These are phyloP conservation scores for Boletus edulis DNA, from an alignment of 768 basidiomycete species.

Conservation along the genomic window DNA sequence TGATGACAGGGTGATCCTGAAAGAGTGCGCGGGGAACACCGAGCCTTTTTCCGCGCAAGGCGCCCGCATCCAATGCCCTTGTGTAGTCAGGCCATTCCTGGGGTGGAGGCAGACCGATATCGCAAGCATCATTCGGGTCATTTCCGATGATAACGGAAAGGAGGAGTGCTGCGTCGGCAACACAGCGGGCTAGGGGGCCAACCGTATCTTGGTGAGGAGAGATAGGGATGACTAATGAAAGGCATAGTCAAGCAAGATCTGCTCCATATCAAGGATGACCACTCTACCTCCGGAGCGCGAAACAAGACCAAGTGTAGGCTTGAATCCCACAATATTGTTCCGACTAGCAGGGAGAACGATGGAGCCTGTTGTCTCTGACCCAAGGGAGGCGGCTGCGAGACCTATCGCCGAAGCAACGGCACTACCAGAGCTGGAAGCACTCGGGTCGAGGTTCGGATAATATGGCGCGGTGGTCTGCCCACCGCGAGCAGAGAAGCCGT, in stretches of 20 bases:
- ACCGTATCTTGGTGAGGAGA: constrained; percentile 40
- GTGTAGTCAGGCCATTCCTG: constrained; percentile 52
- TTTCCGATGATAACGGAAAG: constrained; percentile 41
- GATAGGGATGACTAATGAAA: constrained; percentile 43
- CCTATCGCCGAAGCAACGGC: constrained; percentile 45
- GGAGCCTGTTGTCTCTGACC: constrained; percentile 49
- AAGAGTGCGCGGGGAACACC: constrained; percentile 42
- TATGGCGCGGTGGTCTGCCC: constrained; percentile 44
- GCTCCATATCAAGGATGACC: neutral
- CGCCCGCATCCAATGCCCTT: constrained; percentile 44
- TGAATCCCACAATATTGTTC: constrained; percentile 45
- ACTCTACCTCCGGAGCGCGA: constrained; percentile 37
- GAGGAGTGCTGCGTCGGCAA: constrained; percentile 39
- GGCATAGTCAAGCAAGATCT: neutral
- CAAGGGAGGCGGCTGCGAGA: constrained; percentile 42
- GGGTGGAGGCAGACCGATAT: constrained; percentile 44
- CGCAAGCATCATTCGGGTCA: constrained; percentile 39
- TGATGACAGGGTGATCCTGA: constrained; percentile 20
- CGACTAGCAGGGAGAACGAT: constrained; percentile 42
- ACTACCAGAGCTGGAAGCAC: constrained; percentile 43
- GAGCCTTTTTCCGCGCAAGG: constrained; percentile 44
- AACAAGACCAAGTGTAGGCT: constrained; percentile 42
- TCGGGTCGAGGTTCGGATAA: constrained; percentile 40
- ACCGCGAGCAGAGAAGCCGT: constrained; percentile 46
- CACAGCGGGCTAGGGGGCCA: constrained; percentile 36